Conservation (phyloP, 768 basidiomycete genomes). For the Collybia sordida region DNA sequence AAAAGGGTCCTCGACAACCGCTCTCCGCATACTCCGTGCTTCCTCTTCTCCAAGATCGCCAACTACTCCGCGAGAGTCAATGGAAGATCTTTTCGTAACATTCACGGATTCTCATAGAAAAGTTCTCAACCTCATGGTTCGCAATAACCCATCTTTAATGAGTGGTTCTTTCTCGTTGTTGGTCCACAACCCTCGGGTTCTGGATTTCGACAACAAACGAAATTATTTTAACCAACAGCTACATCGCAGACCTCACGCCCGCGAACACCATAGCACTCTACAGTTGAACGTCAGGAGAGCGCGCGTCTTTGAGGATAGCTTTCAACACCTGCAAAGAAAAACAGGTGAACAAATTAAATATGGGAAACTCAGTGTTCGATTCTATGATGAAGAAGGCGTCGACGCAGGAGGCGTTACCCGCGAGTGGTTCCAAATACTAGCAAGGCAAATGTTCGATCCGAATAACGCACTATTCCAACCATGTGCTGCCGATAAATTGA, state of each 20-base stretch:
- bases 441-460: conserved; percentile 98
- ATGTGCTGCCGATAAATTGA: conserved; percentile 90
- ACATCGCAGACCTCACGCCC: conserved; percentile 74
- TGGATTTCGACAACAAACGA: conserved; percentile 99
- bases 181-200: conserved; percentile 92
- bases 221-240: conserved; percentile 94
- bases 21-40: conserved; percentile 55
- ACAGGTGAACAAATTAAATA: conserved; percentile 96
- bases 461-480: conserved; percentile 99
- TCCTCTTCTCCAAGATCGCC: conserved; percentile 72
- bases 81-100: conserved; percentile 88
- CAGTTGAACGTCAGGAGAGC: conserved; percentile 88
- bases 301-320: conserved; percentile 97
- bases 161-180: conserved; percentile 96
- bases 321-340: conserved; percentile 86
- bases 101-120: conserved; percentile 95
- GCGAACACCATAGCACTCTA: conserved; percentile 81
- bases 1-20: conserved; percentile 43
- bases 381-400: conserved; percentile 96
- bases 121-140: conserved; percentile 94
- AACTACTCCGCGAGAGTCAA: conserved; percentile 67
- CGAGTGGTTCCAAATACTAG: conserved; percentile 98
- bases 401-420: conserved; percentile 98
- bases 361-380: conserved; percentile 94
- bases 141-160: conserved; percentile 97